A percentile compares a stretch with the other conserved stretches of the same genome.
Evolutionary conservation across 2,329 filamentous ascomycete species (phyloP).

Genomic region (Ophiostoma ulmi): DNA sequence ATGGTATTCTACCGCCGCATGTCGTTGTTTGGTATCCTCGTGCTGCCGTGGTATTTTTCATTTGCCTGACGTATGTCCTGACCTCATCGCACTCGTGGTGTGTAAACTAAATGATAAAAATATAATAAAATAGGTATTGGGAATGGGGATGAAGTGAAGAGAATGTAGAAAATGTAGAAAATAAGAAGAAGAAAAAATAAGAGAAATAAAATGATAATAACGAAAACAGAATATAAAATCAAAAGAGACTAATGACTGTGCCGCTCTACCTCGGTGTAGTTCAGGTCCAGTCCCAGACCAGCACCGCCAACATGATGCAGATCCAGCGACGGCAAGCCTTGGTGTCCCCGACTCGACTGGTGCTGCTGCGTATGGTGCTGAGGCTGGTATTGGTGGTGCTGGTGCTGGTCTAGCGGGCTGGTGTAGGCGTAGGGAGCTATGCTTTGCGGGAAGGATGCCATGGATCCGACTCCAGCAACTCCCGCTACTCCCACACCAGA

Average conservation of each 20-base stretch:
- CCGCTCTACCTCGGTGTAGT: neutral
- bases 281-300: neutral
- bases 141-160: slow-evolving; percentile 1
- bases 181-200: neutral
- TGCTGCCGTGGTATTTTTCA: neutral
- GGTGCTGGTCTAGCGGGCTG: neutral
- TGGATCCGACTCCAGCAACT: neutral
- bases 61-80: slow-evolving; percentile 5
- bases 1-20: neutral
- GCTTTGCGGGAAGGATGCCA: neutral
- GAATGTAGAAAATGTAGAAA: neutral
- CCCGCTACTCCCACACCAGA: slow-evolving; percentile 12
- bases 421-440: slow-evolving; percentile 17
- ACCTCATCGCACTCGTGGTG: neutral
- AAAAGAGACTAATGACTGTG: neutral
- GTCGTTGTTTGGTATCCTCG: neutral
- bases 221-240: neutral
- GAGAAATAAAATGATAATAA: neutral
- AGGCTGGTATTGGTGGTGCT: neutral
- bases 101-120: neutral
- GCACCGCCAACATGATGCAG: neutral
- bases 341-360: neutral
- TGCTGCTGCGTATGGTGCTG: neutral
- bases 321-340: neutral
- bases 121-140: slow-evolving; percentile 1